phyloP scores from a whole-genome alignment of 139 green algal species.

The Volvox reticuliferus region DNA sequence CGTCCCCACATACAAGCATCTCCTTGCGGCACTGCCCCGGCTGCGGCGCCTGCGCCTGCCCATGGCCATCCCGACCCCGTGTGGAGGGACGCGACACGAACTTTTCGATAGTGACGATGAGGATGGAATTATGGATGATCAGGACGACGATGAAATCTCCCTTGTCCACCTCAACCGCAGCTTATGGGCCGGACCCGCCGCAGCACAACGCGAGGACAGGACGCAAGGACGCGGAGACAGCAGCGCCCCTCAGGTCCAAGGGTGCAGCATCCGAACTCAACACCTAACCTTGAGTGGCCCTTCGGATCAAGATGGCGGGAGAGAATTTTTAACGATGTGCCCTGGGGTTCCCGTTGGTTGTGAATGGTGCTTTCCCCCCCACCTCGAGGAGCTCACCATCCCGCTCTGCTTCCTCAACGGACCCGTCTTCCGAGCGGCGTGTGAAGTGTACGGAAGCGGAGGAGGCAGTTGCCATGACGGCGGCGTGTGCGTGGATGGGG shows the following conservation, averaged over 20 bases:
- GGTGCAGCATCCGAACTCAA: too few relatives aligned
- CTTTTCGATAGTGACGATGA: neutral
- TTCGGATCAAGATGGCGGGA: too few relatives aligned
- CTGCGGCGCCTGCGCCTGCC: neutral
- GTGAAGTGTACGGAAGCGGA: neutral
- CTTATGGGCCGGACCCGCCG: too few relatives aligned
- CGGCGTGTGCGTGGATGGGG: neutral
- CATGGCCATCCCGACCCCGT: neutral
- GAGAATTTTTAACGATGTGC: too few relatives aligned
- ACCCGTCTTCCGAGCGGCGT: neutral
- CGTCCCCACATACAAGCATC: neutral
- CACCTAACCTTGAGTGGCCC: too few relatives aligned
- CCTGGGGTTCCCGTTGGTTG: too few relatives aligned
- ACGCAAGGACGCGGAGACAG: too few relatives aligned
- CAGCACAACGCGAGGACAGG: too few relatives aligned
- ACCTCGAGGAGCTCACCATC: constrained; percentile 12
- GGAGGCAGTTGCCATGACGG: neutral
- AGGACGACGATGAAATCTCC: neutral
- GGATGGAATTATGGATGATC: neutral
- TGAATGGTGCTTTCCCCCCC: neutral
- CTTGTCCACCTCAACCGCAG: too few relatives aligned
- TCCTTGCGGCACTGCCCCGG: neutral
- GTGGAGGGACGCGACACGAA: neutral
- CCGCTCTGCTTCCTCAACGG: constrained; percentile 30
- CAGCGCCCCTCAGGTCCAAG: too few relatives aligned